Evolutionary conservation across 129 eudicot genomes (phyloP).

Genomic region (Heracleum sosnowskyi): DNA sequence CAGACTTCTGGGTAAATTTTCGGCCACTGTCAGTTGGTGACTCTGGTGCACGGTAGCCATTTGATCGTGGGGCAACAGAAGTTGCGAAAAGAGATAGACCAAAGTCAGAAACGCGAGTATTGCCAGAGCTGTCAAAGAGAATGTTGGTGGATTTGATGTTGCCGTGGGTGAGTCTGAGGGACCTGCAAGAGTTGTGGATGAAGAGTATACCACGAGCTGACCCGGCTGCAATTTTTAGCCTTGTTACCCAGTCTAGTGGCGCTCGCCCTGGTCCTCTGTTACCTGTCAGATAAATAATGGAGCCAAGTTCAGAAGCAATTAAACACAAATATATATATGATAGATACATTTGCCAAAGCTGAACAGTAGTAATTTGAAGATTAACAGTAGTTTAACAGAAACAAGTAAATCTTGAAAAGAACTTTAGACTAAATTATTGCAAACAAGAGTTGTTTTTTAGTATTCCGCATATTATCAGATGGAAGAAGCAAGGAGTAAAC

Average conservation of each 20-base stretch:
- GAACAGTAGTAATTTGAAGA: not conserved
- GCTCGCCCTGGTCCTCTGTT: slow-evolving; percentile 94
- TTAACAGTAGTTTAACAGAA: not conserved
- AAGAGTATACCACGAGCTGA: slow-evolving; percentile 65
- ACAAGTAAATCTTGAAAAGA: not conserved
- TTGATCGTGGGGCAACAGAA: slow-evolving; percentile 29
- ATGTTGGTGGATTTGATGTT: slow-evolving; percentile 85
- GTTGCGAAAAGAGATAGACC: slow-evolving; percentile 55
- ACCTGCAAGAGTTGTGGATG: slow-evolving; percentile 49
- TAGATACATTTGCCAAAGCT: not conserved
- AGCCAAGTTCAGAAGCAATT: not conserved
- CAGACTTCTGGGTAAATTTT: slow-evolving; percentile 55
- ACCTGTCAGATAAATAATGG: slow-evolving; percentile 28
- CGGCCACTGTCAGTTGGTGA: slow-evolving; percentile 31
- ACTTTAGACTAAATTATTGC: not conserved
- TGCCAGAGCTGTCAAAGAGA: slow-evolving; percentile 58
- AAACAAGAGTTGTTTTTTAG: not conserved
- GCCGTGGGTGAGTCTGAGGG: slow-evolving; percentile 66
- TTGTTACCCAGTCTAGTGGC: slow-evolving; percentile 83
- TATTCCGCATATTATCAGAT: not conserved
- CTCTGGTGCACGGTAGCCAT: slow-evolving; percentile 82
- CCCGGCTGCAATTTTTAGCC: slow-evolving; percentile 74
- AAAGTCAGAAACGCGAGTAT: slow-evolving; percentile 57
- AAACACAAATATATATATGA: not conserved
- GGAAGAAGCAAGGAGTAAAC: not conserved